A percentile compares a stretch with the other conserved stretches of the same genome.
phyloP scores from a whole-genome alignment of 441 rosid species.

The Euphorbia celastroides region DNA sequence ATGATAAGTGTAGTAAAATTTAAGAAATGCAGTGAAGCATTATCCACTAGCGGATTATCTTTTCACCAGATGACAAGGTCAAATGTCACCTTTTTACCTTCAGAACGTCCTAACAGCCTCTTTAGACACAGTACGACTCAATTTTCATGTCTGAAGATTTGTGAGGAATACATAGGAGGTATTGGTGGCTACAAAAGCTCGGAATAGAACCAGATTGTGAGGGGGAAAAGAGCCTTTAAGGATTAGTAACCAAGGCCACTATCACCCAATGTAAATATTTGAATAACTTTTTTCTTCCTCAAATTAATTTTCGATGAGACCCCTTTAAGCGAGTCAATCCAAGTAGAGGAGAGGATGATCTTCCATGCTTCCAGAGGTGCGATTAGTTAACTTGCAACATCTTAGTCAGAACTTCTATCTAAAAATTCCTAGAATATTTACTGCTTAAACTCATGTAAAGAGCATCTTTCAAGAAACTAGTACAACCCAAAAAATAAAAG shows the following conservation, averaged over 20 bases:
- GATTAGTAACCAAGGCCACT: not conserved
- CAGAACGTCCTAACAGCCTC: not conserved
- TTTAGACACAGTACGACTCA: not conserved
- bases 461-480: too few species aligned
- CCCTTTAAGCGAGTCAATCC: too few species aligned
- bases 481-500: not conserved
- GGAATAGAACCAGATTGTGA: not conserved
- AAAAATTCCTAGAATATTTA: not conserved
- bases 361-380: too few species aligned
- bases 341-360: too few species aligned
- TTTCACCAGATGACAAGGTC: not conserved
- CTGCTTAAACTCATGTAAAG: too few species aligned
- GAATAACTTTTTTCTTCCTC: not conserved
- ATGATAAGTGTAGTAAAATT: not conserved
- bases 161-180: not conserved
- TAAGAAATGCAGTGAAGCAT: not conserved
- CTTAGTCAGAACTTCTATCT: slow-evolving; percentile 2
- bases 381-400: not conserved
- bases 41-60: not conserved
- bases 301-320: not conserved
- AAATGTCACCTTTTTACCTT: not conserved
- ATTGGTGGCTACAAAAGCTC: not conserved
- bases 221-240: not conserved
- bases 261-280: not conserved
- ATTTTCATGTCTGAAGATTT: not conserved